Evolutionary conservation across 495 filamentous ascomycete species (phyloP).

Genomic region (Recurvomyces mirabilis): DNA sequence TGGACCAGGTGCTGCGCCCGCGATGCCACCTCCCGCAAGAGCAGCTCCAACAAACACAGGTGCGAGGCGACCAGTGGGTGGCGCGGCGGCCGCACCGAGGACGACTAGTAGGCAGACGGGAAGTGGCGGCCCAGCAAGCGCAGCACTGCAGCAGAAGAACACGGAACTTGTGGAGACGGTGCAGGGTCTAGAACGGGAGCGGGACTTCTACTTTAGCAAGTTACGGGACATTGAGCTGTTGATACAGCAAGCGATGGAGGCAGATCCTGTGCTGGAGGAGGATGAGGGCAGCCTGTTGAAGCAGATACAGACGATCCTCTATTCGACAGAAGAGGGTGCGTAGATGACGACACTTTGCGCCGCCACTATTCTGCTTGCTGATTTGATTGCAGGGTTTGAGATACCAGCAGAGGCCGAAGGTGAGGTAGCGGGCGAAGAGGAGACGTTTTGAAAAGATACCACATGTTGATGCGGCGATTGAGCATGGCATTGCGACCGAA

Average conservation of each 20-base stretch:
- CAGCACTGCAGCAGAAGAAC: constrained; percentile 71
- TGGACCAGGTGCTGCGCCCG: constrained; percentile 39
- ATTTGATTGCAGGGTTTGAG: constrained; percentile 67
- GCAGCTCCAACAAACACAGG: constrained; percentile 24
- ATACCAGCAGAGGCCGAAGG: constrained; percentile 61
- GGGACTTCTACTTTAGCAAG: constrained; percentile 99
- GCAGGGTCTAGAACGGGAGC: constrained; percentile 46
- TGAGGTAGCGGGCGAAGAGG: constrained; percentile 43
- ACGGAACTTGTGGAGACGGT: constrained; percentile 47
- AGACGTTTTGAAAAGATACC: constrained; percentile 54
- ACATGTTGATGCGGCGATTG: too few species aligned
- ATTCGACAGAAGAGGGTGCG: constrained; percentile 74
- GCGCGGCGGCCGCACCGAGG: constrained; percentile 32
- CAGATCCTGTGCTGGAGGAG: constrained; percentile 81
- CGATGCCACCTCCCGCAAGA: constrained; percentile 23
- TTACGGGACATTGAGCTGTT: constrained; percentile 90
- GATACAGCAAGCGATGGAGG: constrained; percentile 82
- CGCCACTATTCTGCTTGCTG: neutral
- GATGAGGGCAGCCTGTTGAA: constrained; percentile 83
- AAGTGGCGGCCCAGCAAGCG: constrained; percentile 45
- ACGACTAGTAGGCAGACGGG: constrained; percentile 25
- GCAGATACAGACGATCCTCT: constrained; percentile 90
- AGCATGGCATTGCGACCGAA: too few species aligned
- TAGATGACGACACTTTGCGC: neutral
- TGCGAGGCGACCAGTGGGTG: constrained; percentile 32